phyloP scores from a whole-genome alignment of 1,284 basidiomycete species.

The Apiotrichum domesticum region DNA sequence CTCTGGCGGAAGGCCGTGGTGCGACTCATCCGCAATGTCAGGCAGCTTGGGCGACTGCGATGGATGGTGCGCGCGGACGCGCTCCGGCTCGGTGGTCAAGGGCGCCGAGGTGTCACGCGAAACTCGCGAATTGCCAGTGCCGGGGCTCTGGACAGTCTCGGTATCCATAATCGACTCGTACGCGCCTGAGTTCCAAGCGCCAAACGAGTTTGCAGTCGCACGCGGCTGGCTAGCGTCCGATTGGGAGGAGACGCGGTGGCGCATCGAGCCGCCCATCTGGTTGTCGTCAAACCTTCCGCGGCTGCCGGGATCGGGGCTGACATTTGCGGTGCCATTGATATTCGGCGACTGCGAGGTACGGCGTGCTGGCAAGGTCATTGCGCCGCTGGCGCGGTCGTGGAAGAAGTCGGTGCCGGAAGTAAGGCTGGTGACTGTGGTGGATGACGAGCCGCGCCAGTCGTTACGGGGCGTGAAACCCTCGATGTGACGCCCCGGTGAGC shows the following conservation, averaged over 20 bases:
- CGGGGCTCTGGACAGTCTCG: background rate
- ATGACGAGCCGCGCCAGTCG: conserved; percentile 24
- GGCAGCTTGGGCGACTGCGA: background rate
- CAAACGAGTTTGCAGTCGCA: background rate
- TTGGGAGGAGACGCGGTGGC: background rate
- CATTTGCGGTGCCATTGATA: background rate
- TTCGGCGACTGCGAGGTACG: conserved; percentile 7
- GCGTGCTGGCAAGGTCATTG: conserved; percentile 14
- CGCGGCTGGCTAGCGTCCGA: background rate
- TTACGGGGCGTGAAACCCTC: conserved; percentile 4
- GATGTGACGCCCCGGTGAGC: background rate
- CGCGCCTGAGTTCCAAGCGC: background rate
- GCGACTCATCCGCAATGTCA: background rate
- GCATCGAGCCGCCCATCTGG: background rate
- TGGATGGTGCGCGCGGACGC: background rate
- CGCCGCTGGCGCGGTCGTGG: background rate
- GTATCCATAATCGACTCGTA: background rate
- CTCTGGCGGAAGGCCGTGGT: conserved; percentile 6
- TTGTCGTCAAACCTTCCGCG: background rate
- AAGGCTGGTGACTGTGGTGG: conserved; percentile 26
- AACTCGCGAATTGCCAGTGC: background rate
- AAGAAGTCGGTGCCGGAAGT: background rate
- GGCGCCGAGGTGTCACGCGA: background rate
- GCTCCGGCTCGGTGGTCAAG: background rate
- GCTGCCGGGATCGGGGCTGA: background rate